phyloP scores from a whole-genome alignment of 257 asterid genomes.

The Primulina tabacum region DNA sequence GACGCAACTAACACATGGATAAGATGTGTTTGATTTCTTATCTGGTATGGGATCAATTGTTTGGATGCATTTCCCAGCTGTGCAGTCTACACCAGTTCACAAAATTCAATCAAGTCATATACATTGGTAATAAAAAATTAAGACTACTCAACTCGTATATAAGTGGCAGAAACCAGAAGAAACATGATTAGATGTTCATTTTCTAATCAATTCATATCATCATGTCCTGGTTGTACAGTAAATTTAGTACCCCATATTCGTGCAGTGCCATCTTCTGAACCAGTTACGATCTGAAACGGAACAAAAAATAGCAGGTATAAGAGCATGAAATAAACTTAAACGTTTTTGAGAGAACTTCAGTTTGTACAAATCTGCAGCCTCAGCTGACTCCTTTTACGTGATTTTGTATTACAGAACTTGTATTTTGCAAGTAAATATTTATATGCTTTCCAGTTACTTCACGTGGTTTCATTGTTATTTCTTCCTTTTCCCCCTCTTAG shows the following conservation, averaged over 20 bases:
- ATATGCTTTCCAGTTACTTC: neutral
- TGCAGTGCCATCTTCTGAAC: constrained; percentile 96
- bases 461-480: neutral
- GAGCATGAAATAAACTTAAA: constrained; percentile 17
- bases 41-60: constrained; percentile 54
- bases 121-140: constrained; percentile 13
- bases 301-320: constrained; percentile 19
- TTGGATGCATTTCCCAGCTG: constrained; percentile 83
- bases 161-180: constrained; percentile 5
- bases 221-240: constrained; percentile 10
- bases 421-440: neutral
- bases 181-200: constrained; percentile 15
- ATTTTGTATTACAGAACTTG: constrained; percentile 14
- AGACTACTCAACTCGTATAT: constrained; percentile 14
- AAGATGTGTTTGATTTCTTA: constrained; percentile 38
- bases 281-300: constrained; percentile 78
- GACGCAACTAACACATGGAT: constrained; percentile 71
- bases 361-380: constrained; percentile 9
- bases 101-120: constrained; percentile 28
- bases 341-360: constrained; percentile 13
- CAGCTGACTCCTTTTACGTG: constrained; percentile 10
- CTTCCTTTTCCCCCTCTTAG: neutral
- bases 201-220: neutral
- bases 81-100: constrained; percentile 57
- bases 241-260: constrained; percentile 81